Evolutionary conservation across 495 filamentous ascomycete genomes (phyloP).

Genomic region (Aspergillus coremiiformis): DNA sequence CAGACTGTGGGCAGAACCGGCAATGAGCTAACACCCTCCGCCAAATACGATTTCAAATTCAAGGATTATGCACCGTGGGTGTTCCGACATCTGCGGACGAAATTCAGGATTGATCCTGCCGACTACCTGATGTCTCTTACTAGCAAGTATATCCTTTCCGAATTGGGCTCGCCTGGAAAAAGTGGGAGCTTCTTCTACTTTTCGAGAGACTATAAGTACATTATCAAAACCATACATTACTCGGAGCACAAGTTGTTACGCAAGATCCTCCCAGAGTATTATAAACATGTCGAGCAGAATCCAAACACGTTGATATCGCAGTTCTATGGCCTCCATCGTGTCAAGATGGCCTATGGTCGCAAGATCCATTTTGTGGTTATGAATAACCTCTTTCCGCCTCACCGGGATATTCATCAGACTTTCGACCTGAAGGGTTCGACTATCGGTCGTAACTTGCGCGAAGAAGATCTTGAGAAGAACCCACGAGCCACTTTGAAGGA

Average conservation of each 20-base stretch:
- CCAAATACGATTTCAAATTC: slow-evolving; percentile 99
- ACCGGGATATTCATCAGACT: slow-evolving; percentile 93
- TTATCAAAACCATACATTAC: slow-evolving; percentile 99
- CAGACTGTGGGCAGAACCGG: slow-evolving; percentile 57
- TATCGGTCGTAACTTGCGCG: slow-evolving; percentile 81
- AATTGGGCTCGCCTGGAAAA: slow-evolving; percentile 94
- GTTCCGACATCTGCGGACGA: slow-evolving; percentile 83
- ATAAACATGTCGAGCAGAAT: slow-evolving; percentile 84
- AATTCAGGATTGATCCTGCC: slow-evolving; percentile 87
- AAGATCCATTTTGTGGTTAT: slow-evolving; percentile 99
- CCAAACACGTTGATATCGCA: slow-evolving; percentile 96
- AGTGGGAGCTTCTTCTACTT: slow-evolving; percentile 99
- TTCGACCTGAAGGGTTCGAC: slow-evolving; percentile 99
- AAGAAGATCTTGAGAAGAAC: slow-evolving; percentile 80
- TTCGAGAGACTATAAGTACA: slow-evolving; percentile 99
- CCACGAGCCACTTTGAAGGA: slow-evolving; percentile 94
- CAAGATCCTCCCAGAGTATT: slow-evolving; percentile 89
- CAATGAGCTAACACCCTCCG: slow-evolving; percentile 93
- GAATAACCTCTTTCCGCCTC: slow-evolving; percentile 98
- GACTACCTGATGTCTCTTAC: slow-evolving; percentile 98
- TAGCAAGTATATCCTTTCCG: slow-evolving; percentile 96
- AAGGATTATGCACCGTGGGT: slow-evolving; percentile 99
- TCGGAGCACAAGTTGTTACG: slow-evolving; percentile 91
- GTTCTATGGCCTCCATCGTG: slow-evolving; percentile 94
- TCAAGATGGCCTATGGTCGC: slow-evolving; percentile 95